Evolutionary conservation across 2,329 filamentous ascomycete genomes (phyloP), one percentile per base, ranked within the genome.

Genomic region (Exophiala oligosperma): DNA sequence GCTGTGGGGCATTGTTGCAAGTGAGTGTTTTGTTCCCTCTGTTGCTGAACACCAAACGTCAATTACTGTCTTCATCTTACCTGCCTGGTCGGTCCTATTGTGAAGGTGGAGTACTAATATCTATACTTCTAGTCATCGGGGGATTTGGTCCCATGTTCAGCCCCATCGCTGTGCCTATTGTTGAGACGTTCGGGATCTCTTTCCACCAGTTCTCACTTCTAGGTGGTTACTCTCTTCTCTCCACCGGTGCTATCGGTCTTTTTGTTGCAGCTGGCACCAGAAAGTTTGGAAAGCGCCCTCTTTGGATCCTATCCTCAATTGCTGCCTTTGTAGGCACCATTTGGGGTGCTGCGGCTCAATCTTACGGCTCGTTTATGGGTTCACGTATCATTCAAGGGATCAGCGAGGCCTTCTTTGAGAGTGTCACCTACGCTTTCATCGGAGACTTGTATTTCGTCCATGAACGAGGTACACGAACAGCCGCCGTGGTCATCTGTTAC

Each of bases 121-220:
- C 17, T 17, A 17, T 17, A 17, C 37, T 5, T 4, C 37, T 12
- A 14, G 41, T 46, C 9, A 46, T 46, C 23, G 41, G 41, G 4
- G 41, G 47, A 5, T 29, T 29, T 49, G 47, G 47, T 21, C 47
- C 47, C 9, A 21, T 37, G n/a, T 5, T 49, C 2, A 12, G 11
- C 4, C 24, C 47, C 3, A 73, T 79, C 60, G 74, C 76, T 49
- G 53, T 76, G 0, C 67, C 78, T 2, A 7, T 49, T 12, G 14
- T 49, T 17, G 47, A 12, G 3, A 23, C 29, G 6, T 49, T 49
- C 47, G 14, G 29, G 4, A 46, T 46, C 41, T 5, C 3, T 3
- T 46, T 46, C 21, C 4, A n/a, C 3, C 4, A 49, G 23, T 26
- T 28, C 11, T 28, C 23, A 3, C 29, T 32, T 14, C 23, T 49